phyloP scores from a whole-genome alignment of 805 yeast species.

The Saccharomycopsis selenospora region DNA sequence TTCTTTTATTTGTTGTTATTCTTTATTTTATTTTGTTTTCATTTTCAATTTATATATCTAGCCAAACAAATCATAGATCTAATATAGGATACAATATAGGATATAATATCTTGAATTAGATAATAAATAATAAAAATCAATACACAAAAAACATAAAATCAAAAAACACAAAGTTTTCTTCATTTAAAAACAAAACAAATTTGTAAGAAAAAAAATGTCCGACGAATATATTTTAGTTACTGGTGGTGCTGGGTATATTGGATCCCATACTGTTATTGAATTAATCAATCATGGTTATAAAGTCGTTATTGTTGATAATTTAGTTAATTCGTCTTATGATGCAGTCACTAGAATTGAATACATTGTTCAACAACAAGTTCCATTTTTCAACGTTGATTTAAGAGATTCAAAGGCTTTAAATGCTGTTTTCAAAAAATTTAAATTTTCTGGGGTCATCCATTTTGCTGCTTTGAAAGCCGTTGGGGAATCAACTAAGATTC shows the following conservation, averaged over 20 bases:
- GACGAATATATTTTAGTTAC: constrained; percentile 59
- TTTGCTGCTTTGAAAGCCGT: constrained; percentile 83
- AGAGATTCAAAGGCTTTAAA: constrained; percentile 42
- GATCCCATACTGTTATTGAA: constrained; percentile 70
- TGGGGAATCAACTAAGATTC: constrained; percentile 65
- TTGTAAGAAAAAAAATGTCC: background rate
- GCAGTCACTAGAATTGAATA: constrained; percentile 56
- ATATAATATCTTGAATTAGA: too few species aligned
- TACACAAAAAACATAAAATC: too few species aligned
- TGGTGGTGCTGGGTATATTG: constrained; percentile 85
- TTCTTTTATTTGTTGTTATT: too few species aligned
- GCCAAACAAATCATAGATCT: too few species aligned
- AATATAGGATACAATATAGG: too few species aligned
- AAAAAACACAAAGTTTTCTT: too few species aligned
- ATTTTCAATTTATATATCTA: too few species aligned
- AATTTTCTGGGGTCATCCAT: constrained; percentile 57
- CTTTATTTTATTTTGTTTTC: too few species aligned
- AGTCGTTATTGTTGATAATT: constrained; percentile 68
- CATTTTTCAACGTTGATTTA: constrained; percentile 53
- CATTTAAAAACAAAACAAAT: too few species aligned
- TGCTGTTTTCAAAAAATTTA: constrained; percentile 40
- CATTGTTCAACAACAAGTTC: constrained; percentile 40
- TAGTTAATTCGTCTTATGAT: constrained; percentile 58
- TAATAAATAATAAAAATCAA: too few species aligned
- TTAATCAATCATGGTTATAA: constrained; percentile 54